Evolutionary conservation across 1,284 basidiomycete species (phyloP).

Genomic region (Moesziomyces parantarcticus): DNA sequence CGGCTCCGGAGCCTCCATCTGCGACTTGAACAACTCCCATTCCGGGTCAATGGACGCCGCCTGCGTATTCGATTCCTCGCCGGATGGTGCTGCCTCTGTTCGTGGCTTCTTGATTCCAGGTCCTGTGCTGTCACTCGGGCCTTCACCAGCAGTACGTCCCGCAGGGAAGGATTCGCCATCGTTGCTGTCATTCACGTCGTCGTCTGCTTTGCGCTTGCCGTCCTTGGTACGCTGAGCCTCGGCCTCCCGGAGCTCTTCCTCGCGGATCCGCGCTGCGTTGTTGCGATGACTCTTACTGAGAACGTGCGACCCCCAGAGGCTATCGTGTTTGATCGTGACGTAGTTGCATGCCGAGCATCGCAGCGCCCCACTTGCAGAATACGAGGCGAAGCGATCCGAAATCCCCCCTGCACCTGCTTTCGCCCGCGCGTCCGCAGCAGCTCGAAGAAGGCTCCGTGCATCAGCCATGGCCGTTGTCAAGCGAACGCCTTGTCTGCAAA

Average conservation of each 20-base stretch:
- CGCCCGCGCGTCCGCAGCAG: conserved; percentile 35
- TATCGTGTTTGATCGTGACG: conserved; percentile 55
- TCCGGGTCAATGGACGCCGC: conserved; percentile 40
- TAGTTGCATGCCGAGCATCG: conserved; percentile 56
- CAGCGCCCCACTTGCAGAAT: conserved; percentile 36
- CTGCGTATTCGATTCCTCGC: background rate
- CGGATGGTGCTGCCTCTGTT: background rate
- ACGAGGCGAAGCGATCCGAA: conserved; percentile 51
- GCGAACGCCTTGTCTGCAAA: background rate
- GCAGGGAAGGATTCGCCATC: background rate
- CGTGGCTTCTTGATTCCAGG: conserved; percentile 26
- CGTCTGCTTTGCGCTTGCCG: conserved; percentile 45
- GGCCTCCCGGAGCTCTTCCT: conserved; percentile 29
- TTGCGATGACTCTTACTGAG: conserved; percentile 49
- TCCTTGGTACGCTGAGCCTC: conserved; percentile 30
- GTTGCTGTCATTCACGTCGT: background rate
- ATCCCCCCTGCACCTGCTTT: conserved; percentile 15
- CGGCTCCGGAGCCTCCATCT: conserved; percentile 22
- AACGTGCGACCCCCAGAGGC: conserved; percentile 52
- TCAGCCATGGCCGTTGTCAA: conserved; percentile 22
- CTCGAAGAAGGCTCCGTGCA: conserved; percentile 48
- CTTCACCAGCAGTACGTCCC: background rate
- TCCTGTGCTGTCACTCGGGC: background rate
- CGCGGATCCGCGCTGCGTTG: conserved; percentile 25
- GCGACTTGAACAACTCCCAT: conserved; percentile 57